Percentiles rank a stretch among this genome's conserved stretches.
These are phyloP conservation scores for Cytospora chrysosperma DNA, from an alignment of 2,329 filamentous ascomycete genomes.

Conservation along the genomic window DNA sequence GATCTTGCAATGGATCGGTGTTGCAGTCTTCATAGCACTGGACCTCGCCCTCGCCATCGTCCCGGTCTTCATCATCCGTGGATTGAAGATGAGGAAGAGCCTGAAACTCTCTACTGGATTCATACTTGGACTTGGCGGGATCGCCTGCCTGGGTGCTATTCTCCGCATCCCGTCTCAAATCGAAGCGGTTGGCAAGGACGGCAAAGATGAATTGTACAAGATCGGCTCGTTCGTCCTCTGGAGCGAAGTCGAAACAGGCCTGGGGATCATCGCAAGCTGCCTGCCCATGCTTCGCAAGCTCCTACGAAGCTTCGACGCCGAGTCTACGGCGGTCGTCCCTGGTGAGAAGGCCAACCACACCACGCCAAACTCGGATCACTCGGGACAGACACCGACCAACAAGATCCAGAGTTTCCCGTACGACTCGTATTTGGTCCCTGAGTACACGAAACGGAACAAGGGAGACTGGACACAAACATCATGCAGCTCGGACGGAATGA, in stretches of 20 bases:
- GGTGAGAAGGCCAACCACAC: neutral
- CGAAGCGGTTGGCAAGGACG: neutral
- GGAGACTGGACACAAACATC: neutral
- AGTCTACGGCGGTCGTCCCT: neutral
- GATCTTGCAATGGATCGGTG: neutral
- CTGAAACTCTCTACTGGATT: neutral
- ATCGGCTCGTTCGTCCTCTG: neutral
- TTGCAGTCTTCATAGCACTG: neutral
- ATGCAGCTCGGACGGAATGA: neutral
- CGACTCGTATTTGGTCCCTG: neutral
- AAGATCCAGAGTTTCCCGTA: neutral
- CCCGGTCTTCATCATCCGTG: neutral
- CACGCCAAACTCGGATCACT: neutral
- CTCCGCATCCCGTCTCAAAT: constrained; percentile 1
- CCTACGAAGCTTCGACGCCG: constrained; percentile 1
- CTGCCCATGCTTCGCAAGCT: constrained; percentile 1
- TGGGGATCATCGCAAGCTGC: constrained; percentile 1
- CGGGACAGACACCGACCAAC: neutral
- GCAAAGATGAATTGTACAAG: neutral
- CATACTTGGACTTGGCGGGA: neutral
- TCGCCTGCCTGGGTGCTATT: neutral
- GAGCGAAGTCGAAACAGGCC: constrained; percentile 1
- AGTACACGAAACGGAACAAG: neutral
- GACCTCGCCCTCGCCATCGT: neutral
- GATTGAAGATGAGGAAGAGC: constrained; percentile 1